Conservation (phyloP, 2,329 filamentous ascomycete species). For the Epichloe baconii region DNA sequence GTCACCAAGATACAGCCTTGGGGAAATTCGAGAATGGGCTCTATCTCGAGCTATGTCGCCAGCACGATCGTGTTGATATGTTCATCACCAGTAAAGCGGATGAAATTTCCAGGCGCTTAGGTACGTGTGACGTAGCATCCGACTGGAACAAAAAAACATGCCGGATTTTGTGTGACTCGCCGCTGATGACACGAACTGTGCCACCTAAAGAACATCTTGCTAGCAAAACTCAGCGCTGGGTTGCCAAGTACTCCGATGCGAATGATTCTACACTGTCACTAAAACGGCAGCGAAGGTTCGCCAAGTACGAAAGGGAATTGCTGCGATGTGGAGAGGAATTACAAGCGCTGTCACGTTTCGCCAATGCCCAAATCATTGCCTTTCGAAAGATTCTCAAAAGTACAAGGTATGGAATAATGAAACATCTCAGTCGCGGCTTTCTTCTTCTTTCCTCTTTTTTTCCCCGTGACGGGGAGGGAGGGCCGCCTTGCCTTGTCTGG, state of each 20-base stretch:
- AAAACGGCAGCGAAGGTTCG: slow-evolving; percentile 38
- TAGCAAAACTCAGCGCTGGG: slow-evolving; percentile 32
- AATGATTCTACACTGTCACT: slow-evolving; percentile 21
- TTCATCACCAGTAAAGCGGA: slow-evolving; percentile 72
- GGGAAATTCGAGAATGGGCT: slow-evolving; percentile 58
- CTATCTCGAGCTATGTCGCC: slow-evolving; percentile 54
- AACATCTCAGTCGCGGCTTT: no score
- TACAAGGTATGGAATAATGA: slow-evolving; percentile 40
- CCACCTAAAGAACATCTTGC: slow-evolving; percentile 32
- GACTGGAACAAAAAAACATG: background rate
- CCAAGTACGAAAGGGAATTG: slow-evolving; percentile 39
- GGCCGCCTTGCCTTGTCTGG: no score
- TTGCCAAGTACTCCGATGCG: slow-evolving; percentile 28
- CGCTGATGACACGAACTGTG: background rate
- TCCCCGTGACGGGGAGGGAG: no score
- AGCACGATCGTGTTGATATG: slow-evolving; percentile 65
- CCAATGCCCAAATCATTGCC: slow-evolving; percentile 58
- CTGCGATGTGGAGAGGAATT: slow-evolving; percentile 57
- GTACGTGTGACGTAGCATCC: slow-evolving; percentile 28
- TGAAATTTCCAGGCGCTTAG: slow-evolving; percentile 58
- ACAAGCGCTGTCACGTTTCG: slow-evolving; percentile 56
- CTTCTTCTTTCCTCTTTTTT: no score
- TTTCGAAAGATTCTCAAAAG: slow-evolving; percentile 80
- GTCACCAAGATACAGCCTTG: slow-evolving; percentile 46
- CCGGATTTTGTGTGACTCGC: background rate